phyloP scores from a whole-genome alignment of 179 eudicot species.

The Spinacia oleracea region DNA sequence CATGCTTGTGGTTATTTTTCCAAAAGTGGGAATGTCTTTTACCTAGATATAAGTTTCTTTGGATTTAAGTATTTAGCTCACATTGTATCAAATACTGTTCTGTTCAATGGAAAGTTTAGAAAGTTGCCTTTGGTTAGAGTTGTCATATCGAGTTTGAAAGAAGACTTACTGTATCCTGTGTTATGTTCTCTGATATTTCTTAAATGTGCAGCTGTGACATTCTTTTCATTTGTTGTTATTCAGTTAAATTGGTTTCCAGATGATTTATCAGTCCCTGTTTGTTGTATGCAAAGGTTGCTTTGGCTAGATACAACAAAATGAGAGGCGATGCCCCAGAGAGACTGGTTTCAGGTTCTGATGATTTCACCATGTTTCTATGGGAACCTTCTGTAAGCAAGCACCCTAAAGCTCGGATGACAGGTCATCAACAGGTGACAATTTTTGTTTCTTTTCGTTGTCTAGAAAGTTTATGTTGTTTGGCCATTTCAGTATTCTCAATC shows the following conservation, averaged over 20 bases:
- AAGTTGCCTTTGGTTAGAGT: background rate
- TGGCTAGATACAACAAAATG: conserved; percentile 79
- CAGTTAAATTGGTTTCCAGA: background rate
- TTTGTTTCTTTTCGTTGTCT: background rate
- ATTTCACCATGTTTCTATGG: conserved; percentile 97
- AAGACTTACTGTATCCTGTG: background rate
- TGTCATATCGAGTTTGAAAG: background rate
- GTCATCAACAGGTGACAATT: conserved; percentile 83
- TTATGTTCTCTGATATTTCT: background rate
- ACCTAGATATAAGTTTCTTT: background rate
- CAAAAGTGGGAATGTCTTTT: background rate
- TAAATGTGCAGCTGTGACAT: background rate
- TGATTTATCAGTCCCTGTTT: background rate
- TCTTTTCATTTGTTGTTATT: background rate
- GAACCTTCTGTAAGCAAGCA: conserved; percentile 88
- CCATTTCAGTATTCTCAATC: background rate
- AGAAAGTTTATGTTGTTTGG: background rate
- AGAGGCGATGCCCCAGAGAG: conserved; percentile 88
- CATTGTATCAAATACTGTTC: background rate
- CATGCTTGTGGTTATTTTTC: conserved; percentile 2
- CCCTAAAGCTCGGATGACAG: conserved; percentile 95
- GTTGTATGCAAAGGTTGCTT: conserved; percentile 53
- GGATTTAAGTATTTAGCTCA: background rate
- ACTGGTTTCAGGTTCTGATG: conserved; percentile 97
- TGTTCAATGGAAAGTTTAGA: background rate